Percentiles rank a stretch among this genome's conserved stretches.
These are phyloP conservation scores for Lipomyces yarrowii DNA, from an alignment of 1,139 yeast genomes.

Conservation along the genomic window DNA sequence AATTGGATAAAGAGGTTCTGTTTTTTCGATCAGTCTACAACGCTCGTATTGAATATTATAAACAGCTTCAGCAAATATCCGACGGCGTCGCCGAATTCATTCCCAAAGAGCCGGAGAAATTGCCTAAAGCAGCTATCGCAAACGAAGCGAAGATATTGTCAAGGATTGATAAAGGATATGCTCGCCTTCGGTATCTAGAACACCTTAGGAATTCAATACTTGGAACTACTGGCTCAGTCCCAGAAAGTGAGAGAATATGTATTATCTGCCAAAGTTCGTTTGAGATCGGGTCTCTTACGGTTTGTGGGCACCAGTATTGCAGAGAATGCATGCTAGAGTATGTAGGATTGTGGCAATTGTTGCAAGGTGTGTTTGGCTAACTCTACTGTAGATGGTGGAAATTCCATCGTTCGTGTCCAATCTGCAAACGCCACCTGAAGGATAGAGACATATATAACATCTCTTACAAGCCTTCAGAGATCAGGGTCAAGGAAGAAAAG, in stretches of 20 bases:
- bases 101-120: conserved; percentile 23
- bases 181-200: conserved; percentile 60
- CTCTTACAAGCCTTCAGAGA: conserved; percentile 46
- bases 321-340: conserved; percentile 29
- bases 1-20: conserved; percentile 47
- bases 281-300: conserved; percentile 73
- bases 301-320: conserved; percentile 74
- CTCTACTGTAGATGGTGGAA: conserved; percentile 66
- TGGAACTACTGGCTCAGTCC: conserved; percentile 32
- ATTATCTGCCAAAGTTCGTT: conserved; percentile 75
- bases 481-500: conserved; percentile 26
- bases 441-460: conserved; percentile 59
- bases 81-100: conserved; percentile 60
- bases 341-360: not conserved
- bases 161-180: conserved; percentile 28
- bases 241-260: conserved; percentile 56
- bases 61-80: conserved; percentile 80
- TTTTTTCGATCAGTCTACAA: conserved; percentile 70
- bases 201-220: conserved; percentile 47
- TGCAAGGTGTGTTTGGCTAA: not conserved
- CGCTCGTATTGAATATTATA: conserved; percentile 74
- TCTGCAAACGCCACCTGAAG: conserved; percentile 62
- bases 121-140: conserved; percentile 16
- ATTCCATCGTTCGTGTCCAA: conserved; percentile 64
- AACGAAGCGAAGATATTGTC: conserved; percentile 12